Conservation (phyloP, 1,139 yeast species). For the Hansenula lynferdii region DNA sequence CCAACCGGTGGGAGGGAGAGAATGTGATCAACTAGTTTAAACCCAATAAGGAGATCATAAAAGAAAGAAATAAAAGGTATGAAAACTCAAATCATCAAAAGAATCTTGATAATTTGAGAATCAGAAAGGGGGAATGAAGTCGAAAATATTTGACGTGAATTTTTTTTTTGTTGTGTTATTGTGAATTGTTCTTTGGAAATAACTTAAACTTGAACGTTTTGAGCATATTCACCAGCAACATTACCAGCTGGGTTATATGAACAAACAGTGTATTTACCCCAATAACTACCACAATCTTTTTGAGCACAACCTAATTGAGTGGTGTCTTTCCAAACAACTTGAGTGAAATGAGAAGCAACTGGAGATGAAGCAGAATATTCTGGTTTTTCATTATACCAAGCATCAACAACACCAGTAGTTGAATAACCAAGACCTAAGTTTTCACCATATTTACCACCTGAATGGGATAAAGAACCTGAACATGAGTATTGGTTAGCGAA, state of each 20-base stretch:
- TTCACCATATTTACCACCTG: conserved; percentile 82
- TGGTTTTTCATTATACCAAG: conserved; percentile 77
- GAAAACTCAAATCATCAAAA: no score
- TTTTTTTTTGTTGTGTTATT: no score
- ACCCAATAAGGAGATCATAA: no score
- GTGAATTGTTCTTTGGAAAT: neutral
- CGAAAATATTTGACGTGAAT: no score
- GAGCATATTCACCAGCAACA: conserved; percentile 35
- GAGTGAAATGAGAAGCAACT: conserved; percentile 66
- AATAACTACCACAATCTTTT: conserved; percentile 38
- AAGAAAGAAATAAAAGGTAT: neutral
- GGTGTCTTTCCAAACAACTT: conserved; percentile 74
- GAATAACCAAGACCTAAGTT: conserved; percentile 76
- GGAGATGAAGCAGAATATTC: conserved; percentile 50
- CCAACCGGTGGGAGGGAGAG: no score
- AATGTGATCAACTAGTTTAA: no score
- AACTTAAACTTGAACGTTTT: conserved; percentile 25
- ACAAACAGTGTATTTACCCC: conserved; percentile 57
- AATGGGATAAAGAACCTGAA: conserved; percentile 62
- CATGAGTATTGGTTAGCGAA: conserved; percentile 71
- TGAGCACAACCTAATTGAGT: conserved; percentile 74
- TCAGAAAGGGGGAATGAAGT: neutral
- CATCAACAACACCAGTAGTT: conserved; percentile 59
- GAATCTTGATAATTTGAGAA: no score
- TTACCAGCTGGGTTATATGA: conserved; percentile 62